Evolutionary conservation across 768 basidiomycete species (phyloP), one percentile per base, ranked within the genome.

Genomic region (Lactifluus subvellereus): DNA sequence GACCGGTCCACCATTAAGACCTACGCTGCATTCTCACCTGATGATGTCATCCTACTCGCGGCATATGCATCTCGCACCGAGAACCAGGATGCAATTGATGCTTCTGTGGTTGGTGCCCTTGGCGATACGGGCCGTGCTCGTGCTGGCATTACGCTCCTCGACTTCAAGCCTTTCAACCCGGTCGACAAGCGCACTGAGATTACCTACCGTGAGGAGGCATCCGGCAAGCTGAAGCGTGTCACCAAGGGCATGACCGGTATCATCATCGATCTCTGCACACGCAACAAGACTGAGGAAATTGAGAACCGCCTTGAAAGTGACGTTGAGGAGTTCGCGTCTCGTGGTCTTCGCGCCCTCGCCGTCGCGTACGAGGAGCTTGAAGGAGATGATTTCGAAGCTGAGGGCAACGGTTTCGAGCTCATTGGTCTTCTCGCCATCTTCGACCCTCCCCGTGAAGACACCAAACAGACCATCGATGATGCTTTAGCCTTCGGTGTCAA

Each of bases 161-260:
- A 98, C 77, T 98, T 98, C 84, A 98, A 97, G 82, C 95, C 95
- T 5, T 98, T 98, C 85, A 97, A 98, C 82, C 96, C 96, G 55
- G 94, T 95, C 70, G 94, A 96, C 83, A 98, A 98, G 83, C 92
- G 95, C 72, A 98, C 96, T 63, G 96, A 98, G 79, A 95, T 96
- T 74, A 98, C 96, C 54, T 98, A 98, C 80, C 88, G 85, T 53
- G 95, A 97, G 74, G 88, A 94, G 75, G 82, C 92, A 8, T 82
- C 90, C n/a, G 96, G 96, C 76, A 92, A 89, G 76, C 84, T 98
- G 69, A 97, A 96, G 85, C 92, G 96, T 71, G 96, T 96, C 71
- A 97, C 96, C 74, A 98, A 98, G 88, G 96, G 96, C 74, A 98
- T 98, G 96, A 98, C 96, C 49, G 96, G 94, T 79, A 89, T 93